A percentile compares a stretch with the other conserved stretches of the same genome.
These are phyloP conservation scores for Hanseniaspora mollemarum DNA, from an alignment of 805 yeast genomes.

Conservation along the genomic window DNA sequence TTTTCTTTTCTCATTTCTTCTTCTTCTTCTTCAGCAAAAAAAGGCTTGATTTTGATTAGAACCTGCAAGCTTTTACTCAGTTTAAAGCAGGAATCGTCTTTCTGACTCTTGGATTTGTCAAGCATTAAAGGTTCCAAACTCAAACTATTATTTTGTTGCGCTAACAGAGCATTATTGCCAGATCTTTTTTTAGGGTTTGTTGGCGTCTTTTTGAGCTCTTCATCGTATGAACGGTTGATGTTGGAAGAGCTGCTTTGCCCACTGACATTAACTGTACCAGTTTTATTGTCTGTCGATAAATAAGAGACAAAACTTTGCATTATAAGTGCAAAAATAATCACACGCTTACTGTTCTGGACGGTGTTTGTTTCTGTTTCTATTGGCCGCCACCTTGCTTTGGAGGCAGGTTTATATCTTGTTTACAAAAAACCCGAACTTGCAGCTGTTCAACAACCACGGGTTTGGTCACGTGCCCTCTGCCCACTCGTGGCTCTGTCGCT, in stretches of 20 bases:
- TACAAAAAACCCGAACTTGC: no score
- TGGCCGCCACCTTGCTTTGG: no score
- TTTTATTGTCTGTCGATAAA: not conserved
- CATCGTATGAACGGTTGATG: not conserved
- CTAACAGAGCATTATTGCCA: not conserved
- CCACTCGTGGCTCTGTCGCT: no score
- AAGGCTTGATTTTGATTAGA: slow-evolving; percentile 10
- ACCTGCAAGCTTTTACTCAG: slow-evolving; percentile 12
- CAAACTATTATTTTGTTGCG: not conserved
- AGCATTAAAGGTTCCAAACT: not conserved
- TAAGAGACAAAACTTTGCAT: not conserved
- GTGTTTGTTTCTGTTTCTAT: not conserved
- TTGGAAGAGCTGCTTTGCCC: no score
- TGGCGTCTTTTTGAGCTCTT: slow-evolving; percentile 6
- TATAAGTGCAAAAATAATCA: no score
- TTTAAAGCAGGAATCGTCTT: not conserved
- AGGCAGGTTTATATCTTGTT: no score
- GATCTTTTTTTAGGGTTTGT: slow-evolving; percentile 1
- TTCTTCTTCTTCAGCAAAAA: slow-evolving; percentile 11
- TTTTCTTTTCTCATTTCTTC: not conserved
- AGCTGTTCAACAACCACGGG: no score
- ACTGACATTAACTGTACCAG: not conserved
- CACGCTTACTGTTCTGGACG: not conserved
- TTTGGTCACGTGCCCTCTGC: no score
- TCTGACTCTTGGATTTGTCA: not conserved